Conservation (phyloP, 768 basidiomycete genomes). For the Lactifluus piperatus region DNA sequence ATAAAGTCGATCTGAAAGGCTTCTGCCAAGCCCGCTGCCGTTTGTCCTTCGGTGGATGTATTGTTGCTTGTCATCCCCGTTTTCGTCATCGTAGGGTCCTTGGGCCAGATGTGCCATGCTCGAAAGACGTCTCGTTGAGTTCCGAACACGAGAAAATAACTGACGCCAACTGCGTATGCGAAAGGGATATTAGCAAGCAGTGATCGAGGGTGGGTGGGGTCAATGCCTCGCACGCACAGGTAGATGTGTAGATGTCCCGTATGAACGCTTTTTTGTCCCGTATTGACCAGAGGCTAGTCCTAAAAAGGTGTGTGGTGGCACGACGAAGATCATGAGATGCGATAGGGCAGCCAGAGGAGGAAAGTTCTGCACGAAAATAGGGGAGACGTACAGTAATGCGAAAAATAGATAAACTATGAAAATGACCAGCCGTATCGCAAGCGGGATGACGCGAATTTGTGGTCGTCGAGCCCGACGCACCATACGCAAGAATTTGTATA, state of each 20-base stretch:
- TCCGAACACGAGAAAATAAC: conserved; percentile 11
- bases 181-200: background rate
- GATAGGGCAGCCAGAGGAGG: background rate
- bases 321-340: background rate
- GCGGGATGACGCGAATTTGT: background rate
- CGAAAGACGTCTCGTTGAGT: conserved; percentile 6
- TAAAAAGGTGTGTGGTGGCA: background rate
- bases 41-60: background rate
- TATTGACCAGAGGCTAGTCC: conserved; percentile 8
- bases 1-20: background rate
- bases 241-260: conserved; percentile 14
- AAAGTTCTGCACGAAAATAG: background rate
- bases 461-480: background rate
- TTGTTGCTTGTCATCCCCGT: background rate
- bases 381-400: background rate
- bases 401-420: conserved; percentile 5
- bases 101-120: conserved; percentile 7
- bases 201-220: background rate
- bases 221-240: background rate
- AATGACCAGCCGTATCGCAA: background rate
- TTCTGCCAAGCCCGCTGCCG: background rate
- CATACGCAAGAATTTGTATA: background rate
- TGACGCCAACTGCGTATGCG: background rate
- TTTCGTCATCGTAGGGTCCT: background rate
- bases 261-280: background rate